Conservation (phyloP, 1,284 basidiomycete genomes). For the Pisolithus thermaeus region DNA sequence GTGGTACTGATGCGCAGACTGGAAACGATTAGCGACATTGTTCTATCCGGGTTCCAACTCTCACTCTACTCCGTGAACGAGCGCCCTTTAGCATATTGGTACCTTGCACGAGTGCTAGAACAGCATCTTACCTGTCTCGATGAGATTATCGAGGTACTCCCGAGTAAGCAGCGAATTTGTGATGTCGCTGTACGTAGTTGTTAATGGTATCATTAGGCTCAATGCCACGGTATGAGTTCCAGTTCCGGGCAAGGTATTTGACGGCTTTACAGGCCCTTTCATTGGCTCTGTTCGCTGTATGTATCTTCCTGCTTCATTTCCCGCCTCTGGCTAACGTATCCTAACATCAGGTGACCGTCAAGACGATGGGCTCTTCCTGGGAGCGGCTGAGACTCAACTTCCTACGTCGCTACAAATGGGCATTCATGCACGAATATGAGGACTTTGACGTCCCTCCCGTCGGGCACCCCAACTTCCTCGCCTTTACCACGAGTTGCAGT, state of each 20-base stretch:
- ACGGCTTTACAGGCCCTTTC: slow-evolving; percentile 51
- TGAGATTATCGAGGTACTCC: slow-evolving; percentile 35
- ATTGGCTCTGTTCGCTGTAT: slow-evolving; percentile 42
- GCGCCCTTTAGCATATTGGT: slow-evolving; percentile 71
- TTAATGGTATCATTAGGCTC: slow-evolving; percentile 32
- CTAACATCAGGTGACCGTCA: slow-evolving; percentile 28
- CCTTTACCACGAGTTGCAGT: slow-evolving; percentile 35
- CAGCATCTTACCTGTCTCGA: slow-evolving; percentile 52
- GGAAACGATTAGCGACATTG: slow-evolving; percentile 56
- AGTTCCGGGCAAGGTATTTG: slow-evolving; percentile 44
- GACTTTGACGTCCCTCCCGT: slow-evolving; percentile 35
- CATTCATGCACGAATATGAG: slow-evolving; percentile 52
- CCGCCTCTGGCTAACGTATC: background rate
- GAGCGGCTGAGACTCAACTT: slow-evolving; percentile 45
- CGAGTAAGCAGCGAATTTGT: slow-evolving; percentile 23
- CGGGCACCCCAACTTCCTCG: slow-evolving; percentile 38
- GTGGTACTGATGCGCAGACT: slow-evolving; percentile 55
- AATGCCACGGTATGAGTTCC: slow-evolving; percentile 39
- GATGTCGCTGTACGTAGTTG: background rate
- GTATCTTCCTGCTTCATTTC: slow-evolving; percentile 10
- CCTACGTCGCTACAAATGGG: slow-evolving; percentile 69
- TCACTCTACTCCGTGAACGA: slow-evolving; percentile 68
- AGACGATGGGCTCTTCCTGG: slow-evolving; percentile 29
- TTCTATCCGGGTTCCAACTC: slow-evolving; percentile 72
- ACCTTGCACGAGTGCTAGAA: slow-evolving; percentile 49